Percentiles rank a stretch among this genome's conserved stretches.
These are phyloP conservation scores for Begonia masoniana DNA, from an alignment of 306 rosid species.

Conservation along the genomic window DNA sequence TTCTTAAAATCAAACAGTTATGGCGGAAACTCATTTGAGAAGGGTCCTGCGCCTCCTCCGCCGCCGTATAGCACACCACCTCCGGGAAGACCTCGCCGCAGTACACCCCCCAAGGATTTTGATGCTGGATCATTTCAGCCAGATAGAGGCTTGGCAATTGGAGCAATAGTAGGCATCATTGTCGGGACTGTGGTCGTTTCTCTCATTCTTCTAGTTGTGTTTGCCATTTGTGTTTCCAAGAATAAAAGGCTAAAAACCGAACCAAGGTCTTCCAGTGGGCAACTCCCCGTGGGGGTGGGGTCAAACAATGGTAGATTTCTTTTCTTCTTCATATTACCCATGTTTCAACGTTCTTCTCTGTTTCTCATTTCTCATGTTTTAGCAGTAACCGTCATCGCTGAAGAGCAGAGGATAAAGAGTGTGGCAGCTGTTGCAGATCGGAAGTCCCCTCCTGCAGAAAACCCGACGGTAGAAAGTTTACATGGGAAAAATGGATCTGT, in stretches of 20 bases:
- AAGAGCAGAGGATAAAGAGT: constrained; percentile 68
- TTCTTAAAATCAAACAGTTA: constrained; percentile 35
- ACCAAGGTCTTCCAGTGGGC: constrained; percentile 42
- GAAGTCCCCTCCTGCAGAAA: constrained; percentile 77
- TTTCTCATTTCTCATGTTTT: constrained; percentile 1
- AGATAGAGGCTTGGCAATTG: constrained; percentile 35
- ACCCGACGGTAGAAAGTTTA: constrained; percentile 41
- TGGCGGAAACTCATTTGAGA: constrained; percentile 62
- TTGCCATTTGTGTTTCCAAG: constrained; percentile 47
- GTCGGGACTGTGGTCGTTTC: constrained; percentile 41
- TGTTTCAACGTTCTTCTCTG: neutral
- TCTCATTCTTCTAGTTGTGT: constrained; percentile 32
- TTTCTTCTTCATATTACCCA: too few species aligned
- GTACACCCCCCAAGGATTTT: constrained; percentile 27
- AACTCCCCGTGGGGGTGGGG: constrained; percentile 27
- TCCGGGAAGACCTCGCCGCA: constrained; percentile 29
- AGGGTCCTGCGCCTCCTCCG: constrained; percentile 70
- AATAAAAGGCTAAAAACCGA: constrained; percentile 38
- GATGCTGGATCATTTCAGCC: constrained; percentile 25
- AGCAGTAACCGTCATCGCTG: constrained; percentile 59
- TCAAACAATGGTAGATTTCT: constrained; percentile 39
- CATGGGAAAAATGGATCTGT: constrained; percentile 61
- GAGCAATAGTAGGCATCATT: constrained; percentile 57
- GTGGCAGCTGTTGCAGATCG: constrained; percentile 46
- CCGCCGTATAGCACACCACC: constrained; percentile 47